Base-by-base conservation (phyloP, 2,329 filamentous ascomycete genomes). In the Cladophialophora chaetospira region DNA sequence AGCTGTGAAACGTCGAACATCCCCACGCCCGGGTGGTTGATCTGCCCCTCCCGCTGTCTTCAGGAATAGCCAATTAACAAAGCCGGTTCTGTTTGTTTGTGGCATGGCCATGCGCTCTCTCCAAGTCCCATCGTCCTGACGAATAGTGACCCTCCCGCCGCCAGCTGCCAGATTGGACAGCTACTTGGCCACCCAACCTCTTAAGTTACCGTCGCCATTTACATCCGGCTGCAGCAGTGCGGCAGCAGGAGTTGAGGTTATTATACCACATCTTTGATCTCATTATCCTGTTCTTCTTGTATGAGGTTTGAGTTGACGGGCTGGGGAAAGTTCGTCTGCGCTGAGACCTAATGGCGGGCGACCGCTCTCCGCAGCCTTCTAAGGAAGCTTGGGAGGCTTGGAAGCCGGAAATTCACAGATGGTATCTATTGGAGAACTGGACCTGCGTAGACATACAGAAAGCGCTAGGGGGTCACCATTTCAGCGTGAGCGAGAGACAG, bases 371-470 rank as follows among this genome's bases (percentile, higher is more conserved):
- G 15, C 21, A 31, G 35, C 53, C 44, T 50, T 42, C 62, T 11
- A 53, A 35, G 49, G 54, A 59, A 35, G 48, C 51, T 29, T 64
- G 62, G 62, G 60, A 63, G 42, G 36, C 13, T 25, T 35, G 45
- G 29, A 61, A 58, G 36, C 25, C 29, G 4, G 15, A 48, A 3
- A 60, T 65, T 28, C 43, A 35, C 11, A 21, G 48, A 19, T 42
- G 51, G 46, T 65, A 65, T 35, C 43, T 65, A n/a, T 25, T 5
- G 9, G 48, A 61, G 19, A 59, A 63, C 35, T 26, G 19, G 21
- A 61, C 56, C 2, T 55, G 53, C 33, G 42, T 51, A 19, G 28
- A 53, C 4, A 57, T 63, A 25, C 33, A 33, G n/a, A 44, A 51
- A 19, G 23, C 42, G 25, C 58, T 65, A 17, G 31, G 48, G 17